Conservation (phyloP, 306 rosid genomes). For the Lathyrus tuberosus region DNA sequence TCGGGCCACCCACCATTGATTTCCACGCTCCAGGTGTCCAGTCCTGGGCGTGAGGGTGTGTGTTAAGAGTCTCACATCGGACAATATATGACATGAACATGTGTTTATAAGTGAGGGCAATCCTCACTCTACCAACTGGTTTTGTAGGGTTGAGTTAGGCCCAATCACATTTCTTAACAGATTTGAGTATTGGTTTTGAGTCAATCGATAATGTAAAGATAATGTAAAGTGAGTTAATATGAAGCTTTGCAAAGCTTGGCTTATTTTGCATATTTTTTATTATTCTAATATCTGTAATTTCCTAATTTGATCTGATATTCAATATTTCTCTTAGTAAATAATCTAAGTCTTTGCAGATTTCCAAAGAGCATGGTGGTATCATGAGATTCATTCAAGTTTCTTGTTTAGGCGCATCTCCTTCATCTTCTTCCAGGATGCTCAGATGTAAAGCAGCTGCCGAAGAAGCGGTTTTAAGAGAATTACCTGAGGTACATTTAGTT, state of each 20-base stretch:
- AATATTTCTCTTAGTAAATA: conserved; percentile 27
- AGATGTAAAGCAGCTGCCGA: conserved; percentile 93
- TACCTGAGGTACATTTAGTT: conserved; percentile 74
- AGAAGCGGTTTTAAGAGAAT: conserved; percentile 73
- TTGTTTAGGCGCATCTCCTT: conserved; percentile 85
- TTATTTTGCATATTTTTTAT: conserved; percentile 35
- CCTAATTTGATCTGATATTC: conserved; percentile 28
- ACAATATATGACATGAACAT: too few relatives aligned
- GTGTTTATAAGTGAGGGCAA: too few relatives aligned
- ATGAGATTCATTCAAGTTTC: conserved; percentile 92
- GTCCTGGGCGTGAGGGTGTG: too few relatives aligned
- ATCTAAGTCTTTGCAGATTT: conserved; percentile 61
- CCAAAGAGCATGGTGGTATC: conserved; percentile 98
- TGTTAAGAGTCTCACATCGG: too few relatives aligned
- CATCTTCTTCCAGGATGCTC: conserved; percentile 79
- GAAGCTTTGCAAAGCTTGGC: conserved; percentile 26
- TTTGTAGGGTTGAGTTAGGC: too few relatives aligned
- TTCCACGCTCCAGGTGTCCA: too few relatives aligned
- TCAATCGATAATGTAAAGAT: background rate
- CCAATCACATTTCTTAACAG: too few relatives aligned
- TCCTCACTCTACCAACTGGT: too few relatives aligned
- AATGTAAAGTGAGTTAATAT: conserved; percentile 4
- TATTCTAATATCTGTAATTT: conserved; percentile 31
- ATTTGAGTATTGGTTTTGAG: background rate
- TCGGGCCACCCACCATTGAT: too few relatives aligned